These are phyloP conservation scores for Boletus sp. DNA, from an alignment of 1,284 basidiomycete species.

Conservation along the genomic window DNA sequence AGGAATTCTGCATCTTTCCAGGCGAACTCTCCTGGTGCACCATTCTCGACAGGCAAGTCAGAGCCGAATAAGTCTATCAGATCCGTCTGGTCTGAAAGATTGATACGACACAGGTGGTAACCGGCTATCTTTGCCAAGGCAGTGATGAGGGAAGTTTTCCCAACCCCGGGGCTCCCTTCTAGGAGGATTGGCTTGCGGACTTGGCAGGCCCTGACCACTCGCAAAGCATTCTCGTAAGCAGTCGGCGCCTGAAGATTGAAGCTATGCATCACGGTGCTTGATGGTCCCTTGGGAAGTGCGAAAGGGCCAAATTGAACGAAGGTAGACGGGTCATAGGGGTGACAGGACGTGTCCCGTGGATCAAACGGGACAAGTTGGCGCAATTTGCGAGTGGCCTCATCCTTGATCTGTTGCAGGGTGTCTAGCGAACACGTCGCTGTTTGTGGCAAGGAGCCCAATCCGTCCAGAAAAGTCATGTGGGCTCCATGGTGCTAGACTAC, in stretches of 20 bases:
- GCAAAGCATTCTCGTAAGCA: slow-evolving; percentile 84
- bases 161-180: slow-evolving; percentile 99
- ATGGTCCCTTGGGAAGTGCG: slow-evolving; percentile 62
- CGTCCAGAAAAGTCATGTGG: slow-evolving; percentile 84
- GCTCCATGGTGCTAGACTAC: slow-evolving; percentile 76
- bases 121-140: slow-evolving; percentile 85
- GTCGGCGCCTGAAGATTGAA: slow-evolving; percentile 93
- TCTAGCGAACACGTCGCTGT: slow-evolving; percentile 54
- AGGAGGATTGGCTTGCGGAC: slow-evolving; percentile 90
- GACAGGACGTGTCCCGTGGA: slow-evolving; percentile 27
- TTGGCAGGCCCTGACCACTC: slow-evolving; percentile 89
- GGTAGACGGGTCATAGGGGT: slow-evolving; percentile 36
- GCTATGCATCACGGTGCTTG: slow-evolving; percentile 34
- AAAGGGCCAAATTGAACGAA: slow-evolving; percentile 76
- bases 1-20: slow-evolving; percentile 99
- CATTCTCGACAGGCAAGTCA: slow-evolving; percentile 94
- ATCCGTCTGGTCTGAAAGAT: slow-evolving; percentile 98
- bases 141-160: slow-evolving; percentile 93
- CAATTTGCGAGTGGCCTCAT: slow-evolving; percentile 48
- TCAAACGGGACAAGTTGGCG: slow-evolving; percentile 52
- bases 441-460: slow-evolving; percentile 76
- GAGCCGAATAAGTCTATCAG: slow-evolving; percentile 96
- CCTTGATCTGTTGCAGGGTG: slow-evolving; percentile 48
- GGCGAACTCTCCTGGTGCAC: slow-evolving; percentile 88
- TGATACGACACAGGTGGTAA: slow-evolving; percentile 90